These are phyloP conservation scores for Thermomyces lanuginosus DNA, from an alignment of 2,329 filamentous ascomycete species.

Conservation along the genomic window DNA sequence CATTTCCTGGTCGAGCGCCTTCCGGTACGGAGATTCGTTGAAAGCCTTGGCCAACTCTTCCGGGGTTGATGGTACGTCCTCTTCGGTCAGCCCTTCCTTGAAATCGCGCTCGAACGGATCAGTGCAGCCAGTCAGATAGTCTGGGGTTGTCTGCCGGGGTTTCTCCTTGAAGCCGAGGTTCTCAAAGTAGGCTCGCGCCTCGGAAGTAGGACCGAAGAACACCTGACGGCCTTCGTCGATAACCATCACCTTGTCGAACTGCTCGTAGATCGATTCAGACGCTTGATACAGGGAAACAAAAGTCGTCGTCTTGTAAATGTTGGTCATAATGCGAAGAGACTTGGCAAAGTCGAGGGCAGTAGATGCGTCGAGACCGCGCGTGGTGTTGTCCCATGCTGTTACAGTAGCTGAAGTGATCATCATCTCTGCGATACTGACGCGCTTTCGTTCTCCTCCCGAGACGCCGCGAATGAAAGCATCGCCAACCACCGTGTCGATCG, in stretches of 20 bases:
- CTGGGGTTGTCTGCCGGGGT: slow-evolving; percentile 62
- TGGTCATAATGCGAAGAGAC: slow-evolving; percentile 62
- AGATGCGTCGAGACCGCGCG: slow-evolving; percentile 50
- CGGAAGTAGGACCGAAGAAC: slow-evolving; percentile 52
- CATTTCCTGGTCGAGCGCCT: slow-evolving; percentile 49
- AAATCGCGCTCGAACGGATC: slow-evolving; percentile 73
- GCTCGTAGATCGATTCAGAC: slow-evolving; percentile 61
- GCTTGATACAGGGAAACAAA: slow-evolving; percentile 80
- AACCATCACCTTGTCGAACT: slow-evolving; percentile 72
- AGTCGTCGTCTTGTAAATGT: slow-evolving; percentile 68
- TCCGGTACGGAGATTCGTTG: slow-evolving; percentile 44
- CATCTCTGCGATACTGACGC: slow-evolving; percentile 69
- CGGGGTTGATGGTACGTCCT: slow-evolving; percentile 52
- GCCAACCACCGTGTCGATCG: slow-evolving; percentile 67
- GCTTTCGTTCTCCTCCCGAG: slow-evolving; percentile 62
- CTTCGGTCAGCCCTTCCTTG: slow-evolving; percentile 46
- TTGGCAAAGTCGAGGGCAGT: slow-evolving; percentile 52
- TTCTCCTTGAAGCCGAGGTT: slow-evolving; percentile 57
- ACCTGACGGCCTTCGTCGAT: slow-evolving; percentile 61
- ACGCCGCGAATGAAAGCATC: slow-evolving; percentile 67
- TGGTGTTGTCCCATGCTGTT: slow-evolving; percentile 60
- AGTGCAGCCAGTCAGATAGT: slow-evolving; percentile 69
- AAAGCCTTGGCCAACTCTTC: slow-evolving; percentile 55
- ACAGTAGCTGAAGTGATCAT: slow-evolving; percentile 59
- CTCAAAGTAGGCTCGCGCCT: slow-evolving; percentile 61